A percentile compares a stretch with the other conserved stretches of the same genome.
These are phyloP conservation scores for Fusarium azukiicola DNA, from an alignment of 2,329 filamentous ascomycete species.

Conservation along the genomic window DNA sequence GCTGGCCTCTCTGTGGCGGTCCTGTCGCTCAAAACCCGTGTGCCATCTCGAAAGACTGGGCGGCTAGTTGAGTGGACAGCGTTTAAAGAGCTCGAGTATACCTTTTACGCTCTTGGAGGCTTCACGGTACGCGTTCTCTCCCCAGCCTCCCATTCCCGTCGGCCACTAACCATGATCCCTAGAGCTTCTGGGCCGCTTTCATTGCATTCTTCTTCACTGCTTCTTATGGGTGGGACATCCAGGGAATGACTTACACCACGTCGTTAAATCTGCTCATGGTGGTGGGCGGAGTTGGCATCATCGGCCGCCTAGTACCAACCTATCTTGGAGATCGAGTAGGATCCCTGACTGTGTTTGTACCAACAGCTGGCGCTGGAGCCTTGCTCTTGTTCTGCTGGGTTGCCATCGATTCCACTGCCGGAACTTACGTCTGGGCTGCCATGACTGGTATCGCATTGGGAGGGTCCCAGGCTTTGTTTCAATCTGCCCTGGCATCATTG, in stretches of 20 bases:
- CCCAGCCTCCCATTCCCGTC: neutral
- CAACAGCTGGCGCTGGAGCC: neutral
- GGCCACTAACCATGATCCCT: neutral
- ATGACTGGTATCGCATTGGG: neutral
- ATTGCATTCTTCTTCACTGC: neutral
- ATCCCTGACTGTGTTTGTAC: neutral
- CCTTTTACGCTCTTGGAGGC: neutral
- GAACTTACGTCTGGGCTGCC: neutral
- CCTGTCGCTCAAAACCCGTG: neutral
- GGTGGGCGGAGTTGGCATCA: neutral
- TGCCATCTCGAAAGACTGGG: neutral
- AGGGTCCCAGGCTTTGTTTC: neutral
- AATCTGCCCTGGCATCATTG: neutral
- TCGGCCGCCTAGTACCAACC: neutral
- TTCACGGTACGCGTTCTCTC: neutral
- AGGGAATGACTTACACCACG: neutral
- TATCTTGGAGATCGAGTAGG: neutral
- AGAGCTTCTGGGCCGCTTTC: neutral
- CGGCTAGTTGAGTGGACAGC: neutral
- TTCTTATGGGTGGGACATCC: neutral
- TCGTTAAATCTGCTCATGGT: neutral
- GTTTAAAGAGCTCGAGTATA: slow-evolving; percentile 4
- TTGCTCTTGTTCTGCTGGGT: slow-evolving; percentile 1
- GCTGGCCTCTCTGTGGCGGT: neutral
- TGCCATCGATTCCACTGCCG: neutral